phyloP scores from a whole-genome alignment of 306 rosid species.

The Albizia julibrissin region DNA sequence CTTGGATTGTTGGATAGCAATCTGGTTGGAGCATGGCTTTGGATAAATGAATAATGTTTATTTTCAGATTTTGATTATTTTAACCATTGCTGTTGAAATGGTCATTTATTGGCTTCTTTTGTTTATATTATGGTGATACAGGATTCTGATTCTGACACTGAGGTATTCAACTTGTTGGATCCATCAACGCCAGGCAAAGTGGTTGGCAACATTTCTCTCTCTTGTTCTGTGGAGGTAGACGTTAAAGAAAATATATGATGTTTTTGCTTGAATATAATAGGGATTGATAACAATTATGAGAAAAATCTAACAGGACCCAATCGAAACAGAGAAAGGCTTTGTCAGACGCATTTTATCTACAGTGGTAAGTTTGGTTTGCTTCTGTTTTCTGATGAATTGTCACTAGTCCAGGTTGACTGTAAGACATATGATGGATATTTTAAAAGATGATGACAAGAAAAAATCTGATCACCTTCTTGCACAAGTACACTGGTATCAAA shows the following conservation, averaged over 20 bases:
- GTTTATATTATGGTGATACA: slow-evolving; percentile 42
- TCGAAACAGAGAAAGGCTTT: slow-evolving; percentile 84
- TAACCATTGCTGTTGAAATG: slow-evolving; percentile 13
- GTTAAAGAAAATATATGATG: slow-evolving; percentile 12
- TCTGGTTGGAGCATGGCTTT: background rate
- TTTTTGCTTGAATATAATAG: slow-evolving; percentile 26
- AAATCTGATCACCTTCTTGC: slow-evolving; percentile 16
- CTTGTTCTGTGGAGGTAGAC: slow-evolving; percentile 82
- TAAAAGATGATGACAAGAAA: background rate
- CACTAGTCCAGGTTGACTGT: slow-evolving; percentile 23
- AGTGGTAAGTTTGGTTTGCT: slow-evolving; percentile 67
- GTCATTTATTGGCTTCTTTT: slow-evolving; percentile 16
- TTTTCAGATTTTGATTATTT: background rate
- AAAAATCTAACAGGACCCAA: slow-evolving; percentile 73
- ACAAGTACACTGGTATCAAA: slow-evolving; percentile 15
- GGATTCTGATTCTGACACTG: slow-evolving; percentile 61
- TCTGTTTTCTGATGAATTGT: slow-evolving; percentile 30
- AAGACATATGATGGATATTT: slow-evolving; percentile 7
- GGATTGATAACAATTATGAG: slow-evolving; percentile 32
- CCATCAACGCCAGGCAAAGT: slow-evolving; percentile 67
- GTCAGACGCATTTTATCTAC: slow-evolving; percentile 88
- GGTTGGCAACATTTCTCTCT: slow-evolving; percentile 74
- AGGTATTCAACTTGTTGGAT: slow-evolving; percentile 64
- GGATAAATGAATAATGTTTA: background rate
- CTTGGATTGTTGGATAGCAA: background rate